These are phyloP conservation scores for Bipolaris zeicola DNA, from an alignment of 2,329 filamentous ascomycete genomes.

Conservation along the genomic window DNA sequence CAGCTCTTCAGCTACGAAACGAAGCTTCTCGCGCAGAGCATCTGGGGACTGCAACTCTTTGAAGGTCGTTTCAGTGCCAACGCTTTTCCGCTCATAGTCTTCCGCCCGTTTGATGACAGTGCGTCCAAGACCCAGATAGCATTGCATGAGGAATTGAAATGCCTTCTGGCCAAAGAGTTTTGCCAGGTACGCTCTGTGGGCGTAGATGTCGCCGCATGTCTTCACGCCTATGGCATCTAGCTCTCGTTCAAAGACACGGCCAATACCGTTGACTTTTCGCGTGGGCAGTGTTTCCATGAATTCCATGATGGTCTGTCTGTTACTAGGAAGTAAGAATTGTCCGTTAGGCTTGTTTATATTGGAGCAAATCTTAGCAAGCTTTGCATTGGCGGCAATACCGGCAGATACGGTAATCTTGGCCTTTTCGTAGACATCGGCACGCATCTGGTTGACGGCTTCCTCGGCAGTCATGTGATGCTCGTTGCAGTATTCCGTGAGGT, in stretches of 20 bases:
- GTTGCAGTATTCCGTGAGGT: conserved; percentile 83
- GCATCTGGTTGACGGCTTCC: conserved; percentile 77
- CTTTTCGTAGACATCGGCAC: conserved; percentile 74
- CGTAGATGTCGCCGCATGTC: conserved; percentile 86
- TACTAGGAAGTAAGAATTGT: conserved; percentile 76
- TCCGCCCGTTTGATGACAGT: conserved; percentile 86
- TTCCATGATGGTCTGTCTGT: conserved; percentile 74
- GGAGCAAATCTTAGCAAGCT: conserved; percentile 92
- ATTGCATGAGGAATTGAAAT: conserved; percentile 82
- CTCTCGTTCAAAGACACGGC: conserved; percentile 89
- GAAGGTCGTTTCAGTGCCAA: conserved; percentile 94
- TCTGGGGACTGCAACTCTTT: conserved; percentile 72
- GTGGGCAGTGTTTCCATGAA: conserved; percentile 87
- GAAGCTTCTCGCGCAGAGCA: conserved; percentile 76
- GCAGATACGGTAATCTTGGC: conserved; percentile 89
- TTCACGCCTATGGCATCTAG: conserved; percentile 85
- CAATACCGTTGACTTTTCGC: conserved; percentile 93
- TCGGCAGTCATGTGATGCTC: conserved; percentile 71
- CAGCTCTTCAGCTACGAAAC: conserved; percentile 80
- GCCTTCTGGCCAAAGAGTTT: conserved; percentile 90
- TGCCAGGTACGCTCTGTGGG: conserved; percentile 72
- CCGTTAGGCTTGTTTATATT: conserved; percentile 98
- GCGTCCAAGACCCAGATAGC: conserved; percentile 83
- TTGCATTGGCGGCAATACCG: conserved; percentile 91
- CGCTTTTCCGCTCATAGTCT: conserved; percentile 88